Evolutionary conservation across 768 basidiomycete species (phyloP).

Genomic region (Naganishia vishniacii): DNA sequence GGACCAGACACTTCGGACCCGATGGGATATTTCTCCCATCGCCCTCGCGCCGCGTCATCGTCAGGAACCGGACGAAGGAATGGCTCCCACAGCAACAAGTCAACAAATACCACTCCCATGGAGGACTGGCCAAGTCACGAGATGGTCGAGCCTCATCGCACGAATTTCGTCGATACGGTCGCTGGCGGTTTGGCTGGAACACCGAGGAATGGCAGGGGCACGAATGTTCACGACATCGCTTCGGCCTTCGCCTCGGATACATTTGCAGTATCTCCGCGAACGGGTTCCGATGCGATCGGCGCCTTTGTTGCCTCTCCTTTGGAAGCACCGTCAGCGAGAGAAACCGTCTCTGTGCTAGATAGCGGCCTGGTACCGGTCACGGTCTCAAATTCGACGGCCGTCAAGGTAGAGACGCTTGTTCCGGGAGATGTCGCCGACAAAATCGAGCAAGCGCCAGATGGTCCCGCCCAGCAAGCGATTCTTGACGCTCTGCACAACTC

Average conservation of each 20-base stretch:
- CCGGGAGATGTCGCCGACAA: constrained; percentile 7
- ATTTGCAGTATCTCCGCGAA: not conserved
- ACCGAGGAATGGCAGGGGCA: not conserved
- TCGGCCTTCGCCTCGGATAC: not conserved
- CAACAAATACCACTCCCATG: not conserved
- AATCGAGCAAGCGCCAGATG: not conserved
- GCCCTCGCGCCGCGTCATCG: not conserved
- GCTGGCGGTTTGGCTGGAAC: constrained; percentile 11
- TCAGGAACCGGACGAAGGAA: not conserved
- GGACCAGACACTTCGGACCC: not conserved
- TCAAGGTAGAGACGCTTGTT: constrained; percentile 12
- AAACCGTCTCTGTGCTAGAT: not conserved
- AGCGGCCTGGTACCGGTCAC: constrained; percentile 13
- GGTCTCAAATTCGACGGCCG: not conserved
- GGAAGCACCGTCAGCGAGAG: not conserved
- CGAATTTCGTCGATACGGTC: not conserved
- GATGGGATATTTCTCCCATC: not conserved
- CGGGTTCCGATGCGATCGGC: too few relatives aligned
- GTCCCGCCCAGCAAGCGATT: not conserved
- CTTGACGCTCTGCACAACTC: not conserved
- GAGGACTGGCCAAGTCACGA: constrained; percentile 19
- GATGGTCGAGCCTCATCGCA: too few relatives aligned
- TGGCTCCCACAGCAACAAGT: not conserved
- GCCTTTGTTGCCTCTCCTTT: too few relatives aligned
- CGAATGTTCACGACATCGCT: not conserved